phyloP scores from a whole-genome alignment of 495 filamentous ascomycete species.

The Penicillium desertorum region DNA sequence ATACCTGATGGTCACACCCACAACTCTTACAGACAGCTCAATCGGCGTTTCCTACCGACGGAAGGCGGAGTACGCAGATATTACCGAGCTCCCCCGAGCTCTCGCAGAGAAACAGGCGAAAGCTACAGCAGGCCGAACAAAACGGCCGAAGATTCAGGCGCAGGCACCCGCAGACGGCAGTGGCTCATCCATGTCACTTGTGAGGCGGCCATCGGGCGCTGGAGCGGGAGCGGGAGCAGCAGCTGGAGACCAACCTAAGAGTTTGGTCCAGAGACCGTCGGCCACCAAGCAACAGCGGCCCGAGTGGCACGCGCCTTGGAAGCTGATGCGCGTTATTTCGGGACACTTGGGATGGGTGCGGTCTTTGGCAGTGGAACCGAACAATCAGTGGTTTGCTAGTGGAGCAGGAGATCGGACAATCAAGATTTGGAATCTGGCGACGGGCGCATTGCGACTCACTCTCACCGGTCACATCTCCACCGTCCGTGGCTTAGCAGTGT shows the following conservation, averaged over 20 bases:
- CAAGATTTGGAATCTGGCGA: slow-evolving; percentile 97
- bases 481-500: slow-evolving; percentile 89
- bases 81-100: slow-evolving; percentile 76
- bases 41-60: slow-evolving; percentile 61
- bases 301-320: slow-evolving; percentile 97
- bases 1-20: slow-evolving; percentile 54
- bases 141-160: slow-evolving; percentile 50
- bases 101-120: slow-evolving; percentile 82
- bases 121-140: slow-evolving; percentile 57
- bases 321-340: slow-evolving; percentile 95
- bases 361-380: slow-evolving; percentile 84
- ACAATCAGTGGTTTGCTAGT: slow-evolving; percentile 97
- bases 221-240: slow-evolving; percentile 27
- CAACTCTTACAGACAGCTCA: slow-evolving; percentile 38
- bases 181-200: slow-evolving; percentile 46
- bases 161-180: slow-evolving; percentile 35
- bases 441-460: slow-evolving; percentile 76
- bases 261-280: slow-evolving; percentile 65
- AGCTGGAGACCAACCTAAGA: slow-evolving; percentile 49
- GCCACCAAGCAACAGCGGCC: slow-evolving; percentile 73
- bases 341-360: slow-evolving; percentile 97
- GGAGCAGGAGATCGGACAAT: slow-evolving; percentile 96
- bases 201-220: slow-evolving; percentile 37
- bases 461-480: slow-evolving; percentile 97
- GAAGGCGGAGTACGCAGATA: slow-evolving; percentile 76